Evolutionary conservation across 805 yeast species (phyloP).

Genomic region (Lachancea dasiensis): DNA sequence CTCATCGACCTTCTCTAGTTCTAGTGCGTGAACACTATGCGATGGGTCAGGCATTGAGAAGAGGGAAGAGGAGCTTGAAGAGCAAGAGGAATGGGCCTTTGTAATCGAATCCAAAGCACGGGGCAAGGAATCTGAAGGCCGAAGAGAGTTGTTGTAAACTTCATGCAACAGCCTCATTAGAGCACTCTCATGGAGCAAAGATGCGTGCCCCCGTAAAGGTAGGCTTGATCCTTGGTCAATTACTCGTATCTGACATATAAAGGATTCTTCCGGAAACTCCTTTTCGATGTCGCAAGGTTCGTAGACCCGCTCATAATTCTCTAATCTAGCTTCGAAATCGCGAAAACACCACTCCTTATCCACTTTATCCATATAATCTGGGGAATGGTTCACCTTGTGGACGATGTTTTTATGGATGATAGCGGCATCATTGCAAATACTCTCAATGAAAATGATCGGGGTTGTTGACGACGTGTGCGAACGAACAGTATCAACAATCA

Average conservation of each 20-base stretch:
- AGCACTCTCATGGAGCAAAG: slow-evolving; percentile 1
- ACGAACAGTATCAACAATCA: slow-evolving; percentile 37
- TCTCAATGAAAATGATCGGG: slow-evolving; percentile 35
- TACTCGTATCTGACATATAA: slow-evolving; percentile 1
- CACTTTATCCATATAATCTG: slow-evolving; percentile 24
- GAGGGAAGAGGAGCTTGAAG: slow-evolving; percentile 8
- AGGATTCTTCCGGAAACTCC: slow-evolving; percentile 2
- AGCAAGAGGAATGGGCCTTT: slow-evolving; percentile 5
- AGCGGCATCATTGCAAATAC: slow-evolving; percentile 27
- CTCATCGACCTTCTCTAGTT: slow-evolving; percentile 1
- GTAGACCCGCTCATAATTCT: slow-evolving; percentile 49
- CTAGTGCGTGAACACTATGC: slow-evolving; percentile 1
- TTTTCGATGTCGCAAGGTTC: slow-evolving; percentile 32
- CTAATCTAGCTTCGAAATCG: slow-evolving; percentile 40
- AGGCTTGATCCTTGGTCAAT: slow-evolving; percentile 4
- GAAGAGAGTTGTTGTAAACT: slow-evolving; percentile 1
- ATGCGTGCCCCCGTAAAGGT: neutral
- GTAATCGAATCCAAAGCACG: slow-evolving; percentile 1
- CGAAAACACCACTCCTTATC: slow-evolving; percentile 20
- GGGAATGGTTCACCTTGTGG: slow-evolving; percentile 30
- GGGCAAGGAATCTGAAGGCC: neutral
- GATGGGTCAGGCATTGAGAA: slow-evolving; percentile 5
- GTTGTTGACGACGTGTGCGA: slow-evolving; percentile 5
- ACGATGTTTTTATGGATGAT: slow-evolving; percentile 30
- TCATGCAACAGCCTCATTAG: slow-evolving; percentile 4